A percentile compares a stretch with the other conserved stretches of the same genome.
Evolutionary conservation across 192 early-diverging fungal genomes (phyloP).

Genomic region (Obelidium mucronatum): DNA sequence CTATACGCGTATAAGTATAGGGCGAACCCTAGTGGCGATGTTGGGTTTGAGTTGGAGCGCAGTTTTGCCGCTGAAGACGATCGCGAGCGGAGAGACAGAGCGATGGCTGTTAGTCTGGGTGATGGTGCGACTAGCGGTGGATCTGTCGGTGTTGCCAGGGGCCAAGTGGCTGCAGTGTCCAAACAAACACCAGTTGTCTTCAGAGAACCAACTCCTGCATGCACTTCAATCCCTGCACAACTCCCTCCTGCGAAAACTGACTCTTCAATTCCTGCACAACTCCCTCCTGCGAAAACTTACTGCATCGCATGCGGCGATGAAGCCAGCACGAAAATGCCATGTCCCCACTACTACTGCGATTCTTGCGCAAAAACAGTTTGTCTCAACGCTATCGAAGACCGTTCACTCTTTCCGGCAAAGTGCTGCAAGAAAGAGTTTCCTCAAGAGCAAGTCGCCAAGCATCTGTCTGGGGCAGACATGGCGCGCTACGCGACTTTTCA

Average conservation of each 20-base stretch:
- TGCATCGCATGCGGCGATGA: slow-evolving; percentile 24
- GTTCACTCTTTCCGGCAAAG: slow-evolving; percentile 21
- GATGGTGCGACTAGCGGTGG: too few species aligned
- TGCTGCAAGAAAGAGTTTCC: slow-evolving; percentile 28
- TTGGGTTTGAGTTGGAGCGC: too few species aligned
- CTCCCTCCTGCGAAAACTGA: neutral
- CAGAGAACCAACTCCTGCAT: too few species aligned
- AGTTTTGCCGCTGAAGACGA: neutral
- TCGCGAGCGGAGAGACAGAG: neutral
- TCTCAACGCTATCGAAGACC: slow-evolving; percentile 15
- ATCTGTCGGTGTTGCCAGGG: too few species aligned
- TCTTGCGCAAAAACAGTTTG: slow-evolving; percentile 13
- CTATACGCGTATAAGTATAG: too few species aligned
- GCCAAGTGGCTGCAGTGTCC: too few species aligned
- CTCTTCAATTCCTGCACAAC: too few species aligned
- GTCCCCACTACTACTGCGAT: slow-evolving; percentile 26
- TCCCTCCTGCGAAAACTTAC: neutral
- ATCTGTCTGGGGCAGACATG: neutral
- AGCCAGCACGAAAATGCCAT: slow-evolving; percentile 1
- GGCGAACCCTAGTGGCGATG: too few species aligned
- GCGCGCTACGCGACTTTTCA: slow-evolving; percentile 8
- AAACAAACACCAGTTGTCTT: too few species aligned
- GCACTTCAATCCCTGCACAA: too few species aligned
- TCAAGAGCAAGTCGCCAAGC: neutral
- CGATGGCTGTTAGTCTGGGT: neutral